These are phyloP conservation scores for Usnea hakonensis DNA, from an alignment of 495 filamentous ascomycete species.

Conservation along the genomic window DNA sequence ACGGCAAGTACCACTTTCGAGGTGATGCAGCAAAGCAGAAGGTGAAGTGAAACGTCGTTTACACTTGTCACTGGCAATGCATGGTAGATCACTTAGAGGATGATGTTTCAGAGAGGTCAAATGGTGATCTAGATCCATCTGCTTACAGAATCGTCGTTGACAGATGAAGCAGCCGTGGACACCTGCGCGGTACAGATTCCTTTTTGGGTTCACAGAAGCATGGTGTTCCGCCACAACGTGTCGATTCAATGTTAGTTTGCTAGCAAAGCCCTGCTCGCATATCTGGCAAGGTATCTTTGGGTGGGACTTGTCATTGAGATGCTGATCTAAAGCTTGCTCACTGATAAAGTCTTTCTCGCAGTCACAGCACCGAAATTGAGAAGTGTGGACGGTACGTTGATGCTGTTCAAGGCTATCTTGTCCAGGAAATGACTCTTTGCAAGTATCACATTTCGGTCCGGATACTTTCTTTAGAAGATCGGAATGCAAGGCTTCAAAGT, in stretches of 20 bases:
- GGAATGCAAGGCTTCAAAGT: not conserved
- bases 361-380: conserved; percentile 20
- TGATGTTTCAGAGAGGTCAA: conserved; percentile 6
- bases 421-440: not conserved
- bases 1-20: conserved; percentile 21
- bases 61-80: conserved; percentile 16
- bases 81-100: conserved; percentile 23
- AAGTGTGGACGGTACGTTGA: conserved; percentile 5
- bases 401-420: not conserved
- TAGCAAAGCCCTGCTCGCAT: conserved; percentile 20
- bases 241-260: conserved; percentile 12
- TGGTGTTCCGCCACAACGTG: conserved; percentile 3
- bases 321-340: conserved; percentile 15
- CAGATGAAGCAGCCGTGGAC: conserved; percentile 19
- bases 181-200: not conserved
- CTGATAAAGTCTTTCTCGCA: conserved; percentile 16
- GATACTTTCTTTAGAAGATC: not conserved
- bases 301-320: conserved; percentile 18
- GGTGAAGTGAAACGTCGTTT: conserved; percentile 17
- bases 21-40: conserved; percentile 22
- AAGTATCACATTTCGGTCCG: not conserved
- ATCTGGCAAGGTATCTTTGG: conserved; percentile 7
- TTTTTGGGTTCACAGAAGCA: not conserved
- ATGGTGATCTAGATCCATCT: conserved; percentile 17
- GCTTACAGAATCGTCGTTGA: conserved; percentile 18